phyloP scores from a whole-genome alignment of 2,329 filamentous ascomycete species.

The Thermochaetoides dissita region DNA sequence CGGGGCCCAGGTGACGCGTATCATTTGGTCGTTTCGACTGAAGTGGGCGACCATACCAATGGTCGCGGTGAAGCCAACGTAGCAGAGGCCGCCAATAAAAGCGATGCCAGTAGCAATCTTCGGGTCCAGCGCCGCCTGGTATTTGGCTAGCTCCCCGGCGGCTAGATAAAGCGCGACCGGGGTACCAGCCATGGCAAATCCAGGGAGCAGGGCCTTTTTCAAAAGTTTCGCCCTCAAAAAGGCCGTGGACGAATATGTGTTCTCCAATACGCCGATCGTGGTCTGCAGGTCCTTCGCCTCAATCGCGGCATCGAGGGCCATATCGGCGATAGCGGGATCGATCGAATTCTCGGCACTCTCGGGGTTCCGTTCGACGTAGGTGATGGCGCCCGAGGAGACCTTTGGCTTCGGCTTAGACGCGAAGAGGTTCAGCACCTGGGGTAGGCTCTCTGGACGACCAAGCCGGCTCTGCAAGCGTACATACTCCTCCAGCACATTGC shows the following conservation, averaged over 20 bases:
- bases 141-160: constrained; percentile 49
- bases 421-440: constrained; percentile 68
- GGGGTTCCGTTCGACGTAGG: constrained; percentile 50
- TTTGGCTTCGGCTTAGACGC: constrained; percentile 65
- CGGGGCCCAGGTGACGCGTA: constrained; percentile 75
- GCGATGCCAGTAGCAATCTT: constrained; percentile 61
- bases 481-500: constrained; percentile 57
- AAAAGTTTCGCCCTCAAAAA: constrained; percentile 55
- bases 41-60: constrained; percentile 74
- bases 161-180: constrained; percentile 58
- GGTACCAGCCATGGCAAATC: constrained; percentile 37
- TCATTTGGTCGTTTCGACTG: constrained; percentile 90
- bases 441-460: constrained; percentile 59
- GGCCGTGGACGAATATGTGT: constrained; percentile 51
- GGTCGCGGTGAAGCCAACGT: constrained; percentile 65
- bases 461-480: constrained; percentile 63
- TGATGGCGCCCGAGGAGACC: constrained; percentile 42
- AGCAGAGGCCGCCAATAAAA: constrained; percentile 69
- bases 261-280: constrained; percentile 61
- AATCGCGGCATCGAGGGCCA: constrained; percentile 68
- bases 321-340: constrained; percentile 52
- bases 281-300: constrained; percentile 63
- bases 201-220: constrained; percentile 47
- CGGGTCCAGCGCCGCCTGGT: constrained; percentile 66
- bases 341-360: constrained; percentile 59